These are phyloP conservation scores for Uronychia binucleata DNA, from an alignment of 73 alveolate genomes.

Conservation along the genomic window DNA sequence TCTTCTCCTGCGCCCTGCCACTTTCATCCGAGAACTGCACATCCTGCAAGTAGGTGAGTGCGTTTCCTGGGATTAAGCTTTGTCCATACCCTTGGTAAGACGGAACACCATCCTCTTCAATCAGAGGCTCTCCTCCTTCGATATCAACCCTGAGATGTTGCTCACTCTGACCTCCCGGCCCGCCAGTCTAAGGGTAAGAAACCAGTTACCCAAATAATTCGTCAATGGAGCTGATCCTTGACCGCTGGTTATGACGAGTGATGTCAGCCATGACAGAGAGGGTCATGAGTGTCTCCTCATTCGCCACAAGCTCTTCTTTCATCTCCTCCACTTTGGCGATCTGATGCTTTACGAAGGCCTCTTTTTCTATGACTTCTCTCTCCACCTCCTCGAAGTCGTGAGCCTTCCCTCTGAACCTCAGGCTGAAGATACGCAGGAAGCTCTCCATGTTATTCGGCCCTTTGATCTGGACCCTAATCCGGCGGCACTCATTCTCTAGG, in stretches of 20 bases:
- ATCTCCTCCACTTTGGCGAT: constrained; percentile 28
- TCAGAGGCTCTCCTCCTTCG: constrained; percentile 78
- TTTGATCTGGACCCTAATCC: constrained; percentile 32
- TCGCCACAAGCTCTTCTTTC: neutral
- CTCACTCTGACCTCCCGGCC: constrained; percentile 49
- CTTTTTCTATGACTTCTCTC: constrained; percentile 48
- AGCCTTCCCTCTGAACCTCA: constrained; percentile 39
- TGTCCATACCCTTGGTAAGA: constrained; percentile 81
- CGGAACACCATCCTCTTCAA: constrained; percentile 88
- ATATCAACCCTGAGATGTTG: constrained; percentile 91
- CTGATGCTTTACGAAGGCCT: constrained; percentile 37
- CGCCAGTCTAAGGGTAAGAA: neutral
- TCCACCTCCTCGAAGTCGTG: constrained; percentile 46
- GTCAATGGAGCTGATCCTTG: neutral
- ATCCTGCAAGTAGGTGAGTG: constrained; percentile 74
- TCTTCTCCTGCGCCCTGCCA: constrained; percentile 1
- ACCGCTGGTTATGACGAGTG: neutral
- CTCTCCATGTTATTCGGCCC: constrained; percentile 34
- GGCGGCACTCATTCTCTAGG: constrained; percentile 36
- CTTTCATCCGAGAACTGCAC: neutral
- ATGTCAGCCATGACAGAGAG: neutral
- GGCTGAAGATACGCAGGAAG: constrained; percentile 10
- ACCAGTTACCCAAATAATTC: neutral
- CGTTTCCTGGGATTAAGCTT: constrained; percentile 57
- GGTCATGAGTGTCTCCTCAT: neutral